Evolutionary conservation across 192 early-diverging fungal genomes (phyloP).

Genomic region (Thamnidium elegans): DNA sequence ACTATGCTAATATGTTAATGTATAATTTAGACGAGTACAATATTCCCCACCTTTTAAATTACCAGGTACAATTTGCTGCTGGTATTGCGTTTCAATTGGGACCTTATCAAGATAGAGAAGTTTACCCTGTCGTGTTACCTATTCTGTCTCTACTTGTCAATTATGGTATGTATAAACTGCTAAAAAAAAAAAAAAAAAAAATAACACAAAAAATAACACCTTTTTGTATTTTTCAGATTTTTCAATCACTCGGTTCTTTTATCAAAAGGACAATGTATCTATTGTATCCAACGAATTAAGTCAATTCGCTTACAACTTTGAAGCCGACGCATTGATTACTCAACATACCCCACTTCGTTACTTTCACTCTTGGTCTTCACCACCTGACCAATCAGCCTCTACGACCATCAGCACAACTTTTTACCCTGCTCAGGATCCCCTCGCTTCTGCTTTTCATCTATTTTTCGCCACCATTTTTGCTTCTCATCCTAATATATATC

Average conservation of each 20-base stretch:
- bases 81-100: conserved; percentile 30
- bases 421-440: conserved; percentile 31
- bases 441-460: conserved; percentile 32
- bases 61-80: conserved; percentile 32
- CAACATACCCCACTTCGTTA: conserved; percentile 21
- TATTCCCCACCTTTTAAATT: conserved; percentile 29
- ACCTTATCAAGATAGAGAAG: conserved; percentile 17
- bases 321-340: conserved; percentile 21
- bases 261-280: conserved; percentile 4
- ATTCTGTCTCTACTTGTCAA: conserved; percentile 36
- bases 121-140: conserved; percentile 31
- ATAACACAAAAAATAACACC: background rate
- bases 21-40: conserved; percentile 31
- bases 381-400: conserved; percentile 7
- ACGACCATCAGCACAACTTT: conserved; percentile 2
- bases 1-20: background rate
- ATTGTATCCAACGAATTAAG: conserved; percentile 28
- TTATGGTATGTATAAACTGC: conserved; percentile 26
- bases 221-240: no score
- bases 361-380: conserved; percentile 18
- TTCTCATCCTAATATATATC: conserved; percentile 27
- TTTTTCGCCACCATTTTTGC: conserved; percentile 41
- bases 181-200: background rate
- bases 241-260: conserved; percentile 20
- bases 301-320: conserved; percentile 34